phyloP scores from a whole-genome alignment of 2,329 filamentous ascomycete genomes.

The Camillea tinctor region DNA sequence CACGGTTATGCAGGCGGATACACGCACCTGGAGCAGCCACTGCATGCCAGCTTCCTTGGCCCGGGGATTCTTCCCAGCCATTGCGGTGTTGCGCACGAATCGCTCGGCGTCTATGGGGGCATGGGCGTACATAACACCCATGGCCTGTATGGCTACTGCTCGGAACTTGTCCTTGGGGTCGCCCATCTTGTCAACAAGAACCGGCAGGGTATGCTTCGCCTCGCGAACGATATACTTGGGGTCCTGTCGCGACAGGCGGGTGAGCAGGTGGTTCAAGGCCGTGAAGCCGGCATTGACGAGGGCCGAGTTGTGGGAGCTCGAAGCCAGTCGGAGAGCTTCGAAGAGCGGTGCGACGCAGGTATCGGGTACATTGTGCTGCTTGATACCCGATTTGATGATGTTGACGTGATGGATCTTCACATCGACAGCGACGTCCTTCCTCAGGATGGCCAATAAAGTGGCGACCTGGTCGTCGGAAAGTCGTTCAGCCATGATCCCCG shows the following conservation, averaged over 20 bases:
- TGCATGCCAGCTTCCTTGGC: slow-evolving; percentile 83
- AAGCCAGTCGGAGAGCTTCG: slow-evolving; percentile 75
- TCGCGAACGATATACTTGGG: slow-evolving; percentile 70
- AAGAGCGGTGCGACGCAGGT: slow-evolving; percentile 70
- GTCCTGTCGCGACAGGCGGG: slow-evolving; percentile 82
- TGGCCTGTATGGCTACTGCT: slow-evolving; percentile 68
- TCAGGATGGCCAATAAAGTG: slow-evolving; percentile 51
- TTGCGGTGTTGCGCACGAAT: slow-evolving; percentile 72
- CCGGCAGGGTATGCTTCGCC: slow-evolving; percentile 66
- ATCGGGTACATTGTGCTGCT: slow-evolving; percentile 87
- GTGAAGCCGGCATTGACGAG: slow-evolving; percentile 84
- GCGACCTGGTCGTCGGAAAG: slow-evolving; percentile 59
- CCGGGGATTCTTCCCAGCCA: slow-evolving; percentile 76
- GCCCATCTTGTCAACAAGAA: slow-evolving; percentile 81
- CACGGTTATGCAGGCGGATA: slow-evolving; percentile 17
- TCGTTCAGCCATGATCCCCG: slow-evolving; percentile 51
- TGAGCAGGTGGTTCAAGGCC: slow-evolving; percentile 82
- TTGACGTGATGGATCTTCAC: slow-evolving; percentile 70
- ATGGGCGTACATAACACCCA: slow-evolving; percentile 73
- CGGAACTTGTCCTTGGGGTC: slow-evolving; percentile 87
- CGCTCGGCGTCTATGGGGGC: slow-evolving; percentile 74
- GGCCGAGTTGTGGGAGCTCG: slow-evolving; percentile 71
- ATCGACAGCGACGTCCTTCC: slow-evolving; percentile 66
- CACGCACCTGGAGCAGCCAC: slow-evolving; percentile 73
- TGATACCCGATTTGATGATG: slow-evolving; percentile 81